Conservation (phyloP, 306 rosid species). For the Vigna radiata region DNA sequence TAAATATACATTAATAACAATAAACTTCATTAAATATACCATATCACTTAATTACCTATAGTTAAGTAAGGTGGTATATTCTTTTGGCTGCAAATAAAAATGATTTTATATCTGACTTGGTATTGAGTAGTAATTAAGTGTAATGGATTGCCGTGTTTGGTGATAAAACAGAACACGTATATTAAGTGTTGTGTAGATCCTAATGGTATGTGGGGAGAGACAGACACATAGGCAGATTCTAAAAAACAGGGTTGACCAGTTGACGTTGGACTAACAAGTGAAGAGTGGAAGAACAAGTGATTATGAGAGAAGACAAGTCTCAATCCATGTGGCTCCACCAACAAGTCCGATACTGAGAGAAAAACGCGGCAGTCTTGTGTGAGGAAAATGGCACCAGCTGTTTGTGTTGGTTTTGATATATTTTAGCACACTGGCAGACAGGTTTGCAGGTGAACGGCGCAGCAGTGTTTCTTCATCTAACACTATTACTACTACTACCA, state of each 20-base stretch:
- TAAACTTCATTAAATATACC: too few species aligned
- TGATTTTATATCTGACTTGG: too few species aligned
- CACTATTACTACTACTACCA: neutral
- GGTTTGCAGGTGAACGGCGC: slow-evolving; percentile 52
- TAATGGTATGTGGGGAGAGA: neutral
- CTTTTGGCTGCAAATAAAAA: neutral
- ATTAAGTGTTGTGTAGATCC: neutral
- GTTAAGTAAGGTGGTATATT: too few species aligned
- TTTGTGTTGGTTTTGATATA: slow-evolving; percentile 18
- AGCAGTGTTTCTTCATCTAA: slow-evolving; percentile 11
- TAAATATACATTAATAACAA: slow-evolving; percentile 7
- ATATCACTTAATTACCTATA: too few species aligned
- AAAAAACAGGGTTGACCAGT: slow-evolving; percentile 14
- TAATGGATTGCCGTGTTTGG: neutral
- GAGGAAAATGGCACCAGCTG: slow-evolving; percentile 30
- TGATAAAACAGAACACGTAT: neutral
- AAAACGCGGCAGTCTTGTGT: slow-evolving; percentile 37
- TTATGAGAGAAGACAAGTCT: slow-evolving; percentile 31
- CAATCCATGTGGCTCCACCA: slow-evolving; percentile 51
- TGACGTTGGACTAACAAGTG: slow-evolving; percentile 50
- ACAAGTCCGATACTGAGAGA: slow-evolving; percentile 10
- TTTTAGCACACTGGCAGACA: slow-evolving; percentile 45
- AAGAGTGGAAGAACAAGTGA: slow-evolving; percentile 17
- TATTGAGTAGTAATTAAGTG: neutral
- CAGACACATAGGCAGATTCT: neutral